These are phyloP conservation scores for Citrus cavaleriei DNA, from an alignment of 345 rosid species.

Conservation along the genomic window DNA sequence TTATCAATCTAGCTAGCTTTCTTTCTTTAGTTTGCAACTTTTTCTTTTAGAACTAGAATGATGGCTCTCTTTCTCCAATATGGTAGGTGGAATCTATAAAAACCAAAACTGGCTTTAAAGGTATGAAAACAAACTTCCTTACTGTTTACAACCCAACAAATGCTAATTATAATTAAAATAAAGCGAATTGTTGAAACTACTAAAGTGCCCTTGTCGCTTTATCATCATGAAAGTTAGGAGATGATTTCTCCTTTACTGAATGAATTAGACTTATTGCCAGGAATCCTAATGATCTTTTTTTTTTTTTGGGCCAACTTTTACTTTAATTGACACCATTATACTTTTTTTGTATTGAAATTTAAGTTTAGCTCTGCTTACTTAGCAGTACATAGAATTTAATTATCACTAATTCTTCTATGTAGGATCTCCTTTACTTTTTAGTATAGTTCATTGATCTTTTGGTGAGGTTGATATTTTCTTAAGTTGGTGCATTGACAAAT, in stretches of 20 bases:
- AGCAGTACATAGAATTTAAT: background rate
- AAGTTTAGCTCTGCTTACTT: background rate
- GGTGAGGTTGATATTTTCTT: background rate
- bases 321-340: background rate
- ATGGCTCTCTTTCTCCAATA: constrained; percentile 34
- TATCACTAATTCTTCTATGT: background rate
- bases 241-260: constrained; percentile 30
- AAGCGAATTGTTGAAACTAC: background rate
- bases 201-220: constrained; percentile 21
- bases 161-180: background rate
- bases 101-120: constrained; percentile 38
- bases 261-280: constrained; percentile 15
- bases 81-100: constrained; percentile 19
- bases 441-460: background rate
- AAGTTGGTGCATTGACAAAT: constrained; percentile 6
- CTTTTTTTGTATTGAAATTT: constrained; percentile 8
- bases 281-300: constrained; percentile 7
- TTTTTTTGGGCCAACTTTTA: background rate
- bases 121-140: constrained; percentile 21
- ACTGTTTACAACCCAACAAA: constrained; percentile 26
- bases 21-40: background rate
- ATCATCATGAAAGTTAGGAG: constrained; percentile 28
- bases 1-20: background rate
- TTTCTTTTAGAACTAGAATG: constrained; percentile 19
- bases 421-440: background rate